Base-by-base conservation (phyloP, 352 stramenopile genomes). In the Phytopythium ostracodes region DNA sequence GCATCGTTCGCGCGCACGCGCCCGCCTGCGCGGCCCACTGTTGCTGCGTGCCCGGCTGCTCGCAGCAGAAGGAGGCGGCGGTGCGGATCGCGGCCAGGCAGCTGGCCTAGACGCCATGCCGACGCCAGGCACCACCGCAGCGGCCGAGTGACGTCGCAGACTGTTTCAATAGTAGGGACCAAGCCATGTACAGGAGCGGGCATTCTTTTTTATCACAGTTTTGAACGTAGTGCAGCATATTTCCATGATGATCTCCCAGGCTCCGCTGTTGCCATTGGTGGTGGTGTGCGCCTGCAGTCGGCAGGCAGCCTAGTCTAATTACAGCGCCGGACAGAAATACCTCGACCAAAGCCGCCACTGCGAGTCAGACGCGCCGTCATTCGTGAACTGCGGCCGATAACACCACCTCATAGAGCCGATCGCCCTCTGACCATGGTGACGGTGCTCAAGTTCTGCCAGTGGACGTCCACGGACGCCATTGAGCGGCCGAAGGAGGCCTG, bases 361-460 rank as follows among this genome's bases (percentile, higher is more conserved):
- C 15, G 11, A 4, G 9, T 4, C 9, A 9, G 10, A 14, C 33
- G 38, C 38, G 10, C 38, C 38, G 38, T n/a, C 38, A 18, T 44
- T 38, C 33, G 33, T 38, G 33, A 14, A 38, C 18, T 47, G 17
- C 1, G n/a, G 18, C 42, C 42, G 42, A 35, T 4, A 14, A 0
- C 46, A 12, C 24, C 46, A 24, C 22, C 46, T 47, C 18, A 0
- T 4, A 24, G 17, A 5, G 40, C 18, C 42, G 17, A 2, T 3
- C 12, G 10, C 29, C 15, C 43, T 6, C 29, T 29, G 27, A 18
- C 3, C 42, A 42, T 17, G 18, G 8, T 55, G 36, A 83, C 83
- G 72, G 71, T 79, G 64, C 67, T 88, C 44, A 85, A 82, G 62
- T 82, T 88, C 55, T 87, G 75, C 51, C 59, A 75, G 27, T 86